Percentiles rank a stretch among this genome's conserved stretches.
phyloP scores from a whole-genome alignment of 495 filamentous ascomycete genomes.

The Aspergillus baeticus region DNA sequence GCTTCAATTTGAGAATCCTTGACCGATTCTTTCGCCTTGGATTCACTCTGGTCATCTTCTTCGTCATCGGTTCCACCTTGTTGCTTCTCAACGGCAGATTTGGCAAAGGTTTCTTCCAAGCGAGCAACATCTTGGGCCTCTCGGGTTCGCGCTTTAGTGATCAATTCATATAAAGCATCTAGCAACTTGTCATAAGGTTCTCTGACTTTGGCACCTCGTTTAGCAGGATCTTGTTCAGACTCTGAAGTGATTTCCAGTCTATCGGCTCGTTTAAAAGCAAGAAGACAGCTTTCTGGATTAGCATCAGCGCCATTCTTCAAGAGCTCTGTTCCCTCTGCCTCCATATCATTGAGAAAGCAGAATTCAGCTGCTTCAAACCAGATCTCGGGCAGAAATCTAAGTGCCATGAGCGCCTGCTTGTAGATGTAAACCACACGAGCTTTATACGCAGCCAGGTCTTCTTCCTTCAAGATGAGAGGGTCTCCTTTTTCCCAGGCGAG shows the following conservation, averaged over 20 bases:
- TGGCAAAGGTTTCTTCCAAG: slow-evolving; percentile 60
- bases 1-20: slow-evolving; percentile 67
- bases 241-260: slow-evolving; percentile 71
- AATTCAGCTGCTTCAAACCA: slow-evolving; percentile 96
- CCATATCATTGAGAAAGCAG: slow-evolving; percentile 76
- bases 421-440: slow-evolving; percentile 83
- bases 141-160: slow-evolving; percentile 68
- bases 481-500: slow-evolving; percentile 93
- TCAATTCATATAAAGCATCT: slow-evolving; percentile 78
- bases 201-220: slow-evolving; percentile 70
- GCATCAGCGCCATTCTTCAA: slow-evolving; percentile 78
- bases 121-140: slow-evolving; percentile 69
- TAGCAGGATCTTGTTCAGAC: slow-evolving; percentile 64
- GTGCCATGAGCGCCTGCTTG: slow-evolving; percentile 89
- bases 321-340: slow-evolving; percentile 70
- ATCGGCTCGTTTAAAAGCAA: slow-evolving; percentile 87
- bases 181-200: slow-evolving; percentile 81
- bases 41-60: slow-evolving; percentile 57
- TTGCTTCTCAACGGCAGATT: slow-evolving; percentile 40
- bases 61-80: slow-evolving; percentile 62
- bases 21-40: slow-evolving; percentile 49
- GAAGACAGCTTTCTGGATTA: slow-evolving; percentile 88
- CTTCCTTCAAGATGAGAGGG: slow-evolving; percentile 76
- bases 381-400: slow-evolving; percentile 90
- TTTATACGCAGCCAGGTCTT: slow-evolving; percentile 70